A percentile compares a stretch with the other conserved stretches of the same genome.
Conservation (phyloP, 805 yeast species). For the Suhomyces sp. region DNA sequence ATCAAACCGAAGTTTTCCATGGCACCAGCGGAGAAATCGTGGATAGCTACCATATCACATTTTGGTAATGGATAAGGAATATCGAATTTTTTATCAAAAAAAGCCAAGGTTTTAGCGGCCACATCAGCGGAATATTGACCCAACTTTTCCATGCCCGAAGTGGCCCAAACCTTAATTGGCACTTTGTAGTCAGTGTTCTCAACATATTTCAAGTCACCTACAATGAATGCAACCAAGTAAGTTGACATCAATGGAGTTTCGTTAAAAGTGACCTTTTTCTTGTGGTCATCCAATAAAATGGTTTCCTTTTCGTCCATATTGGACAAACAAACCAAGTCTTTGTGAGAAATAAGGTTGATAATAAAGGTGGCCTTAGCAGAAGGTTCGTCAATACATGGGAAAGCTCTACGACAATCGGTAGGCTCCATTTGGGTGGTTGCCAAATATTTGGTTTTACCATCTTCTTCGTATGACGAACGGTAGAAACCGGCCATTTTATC, state of each 20-base stretch:
- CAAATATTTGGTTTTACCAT: constrained; percentile 66
- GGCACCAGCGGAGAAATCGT: constrained; percentile 83
- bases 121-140: constrained; percentile 72
- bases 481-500: constrained; percentile 84
- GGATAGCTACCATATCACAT: constrained; percentile 78
- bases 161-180: constrained; percentile 78
- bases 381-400: constrained; percentile 86
- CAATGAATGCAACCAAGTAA: constrained; percentile 79
- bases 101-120: constrained; percentile 71
- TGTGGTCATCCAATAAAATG: constrained; percentile 37
- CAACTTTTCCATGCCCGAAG: constrained; percentile 70
- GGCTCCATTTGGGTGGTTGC: constrained; percentile 87
- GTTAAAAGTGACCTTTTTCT: constrained; percentile 60
- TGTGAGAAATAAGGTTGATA: constrained; percentile 56
- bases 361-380: constrained; percentile 72
- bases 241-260: constrained; percentile 83
- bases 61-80: constrained; percentile 78
- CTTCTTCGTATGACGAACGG: constrained; percentile 60
- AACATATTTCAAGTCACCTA: constrained; percentile 74
- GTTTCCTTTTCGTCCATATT: constrained; percentile 65
- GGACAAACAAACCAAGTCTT: constrained; percentile 57
- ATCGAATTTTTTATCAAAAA: constrained; percentile 69
- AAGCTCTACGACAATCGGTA: constrained; percentile 82
- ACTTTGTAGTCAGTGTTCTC: constrained; percentile 64
- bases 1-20: constrained; percentile 86